phyloP scores from a whole-genome alignment of 345 rosid species.

The Zanthoxylum bungeanum region DNA sequence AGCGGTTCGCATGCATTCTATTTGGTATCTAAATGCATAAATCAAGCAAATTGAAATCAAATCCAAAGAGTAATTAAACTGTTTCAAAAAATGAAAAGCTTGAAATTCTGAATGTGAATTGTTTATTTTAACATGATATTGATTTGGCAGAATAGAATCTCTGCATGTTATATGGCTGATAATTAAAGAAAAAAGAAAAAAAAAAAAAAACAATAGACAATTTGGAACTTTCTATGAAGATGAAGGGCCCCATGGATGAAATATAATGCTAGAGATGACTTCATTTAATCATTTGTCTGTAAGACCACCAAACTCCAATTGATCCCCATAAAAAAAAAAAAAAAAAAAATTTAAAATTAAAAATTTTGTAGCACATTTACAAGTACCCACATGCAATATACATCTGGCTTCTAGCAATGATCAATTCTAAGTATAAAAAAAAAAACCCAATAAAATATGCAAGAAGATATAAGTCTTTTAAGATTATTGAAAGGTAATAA shows the following conservation, averaged over 20 bases:
- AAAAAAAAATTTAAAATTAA: too few relatives aligned
- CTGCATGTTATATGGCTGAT: conserved; percentile 28
- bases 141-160: conserved; percentile 26
- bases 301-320: conserved; percentile 23
- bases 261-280: conserved; percentile 3
- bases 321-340: not conserved
- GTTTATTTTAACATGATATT: conserved; percentile 9
- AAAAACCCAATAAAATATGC: not conserved
- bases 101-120: not conserved
- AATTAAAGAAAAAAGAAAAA: not conserved
- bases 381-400: conserved; percentile 33
- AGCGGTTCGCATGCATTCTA: too few relatives aligned
- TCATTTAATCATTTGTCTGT: conserved; percentile 26
- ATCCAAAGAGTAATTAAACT: not conserved
- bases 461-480: not conserved
- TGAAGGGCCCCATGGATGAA: conserved; percentile 10
- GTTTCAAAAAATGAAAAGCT: not conserved
- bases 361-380: conserved; percentile 7
- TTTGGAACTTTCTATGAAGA: conserved; percentile 35
- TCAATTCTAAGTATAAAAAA: conserved; percentile 1
- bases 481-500: conserved; percentile 29
- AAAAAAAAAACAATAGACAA: conserved; percentile 21
- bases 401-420: conserved; percentile 30
- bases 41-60: not conserved
- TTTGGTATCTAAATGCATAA: not conserved